A percentile compares a stretch with the other conserved stretches of the same genome.
phyloP scores from a whole-genome alignment of 2,329 filamentous ascomycete genomes.

The Calonectria pseudoturangicola region DNA sequence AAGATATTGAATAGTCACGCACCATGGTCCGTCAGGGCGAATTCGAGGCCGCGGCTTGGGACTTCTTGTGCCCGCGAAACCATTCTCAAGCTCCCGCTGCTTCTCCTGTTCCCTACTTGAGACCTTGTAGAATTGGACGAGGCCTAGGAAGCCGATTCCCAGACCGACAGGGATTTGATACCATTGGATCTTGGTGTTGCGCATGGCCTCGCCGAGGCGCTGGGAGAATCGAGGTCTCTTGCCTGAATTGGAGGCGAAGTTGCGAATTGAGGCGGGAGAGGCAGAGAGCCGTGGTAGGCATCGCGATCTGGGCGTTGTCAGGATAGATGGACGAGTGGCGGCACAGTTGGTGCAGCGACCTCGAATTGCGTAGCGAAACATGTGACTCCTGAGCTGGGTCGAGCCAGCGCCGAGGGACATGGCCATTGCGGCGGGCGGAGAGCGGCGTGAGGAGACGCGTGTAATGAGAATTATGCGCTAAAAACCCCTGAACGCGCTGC shows the following conservation, averaged over 20 bases:
- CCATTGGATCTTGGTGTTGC: constrained; percentile 82
- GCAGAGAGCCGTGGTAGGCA: constrained; percentile 50
- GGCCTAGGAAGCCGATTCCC: constrained; percentile 88
- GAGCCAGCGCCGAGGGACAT: constrained; percentile 60
- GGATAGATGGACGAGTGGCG: constrained; percentile 50
- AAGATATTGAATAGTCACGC: constrained; percentile 49
- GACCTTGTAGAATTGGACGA: constrained; percentile 89
- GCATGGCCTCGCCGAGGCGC: constrained; percentile 69
- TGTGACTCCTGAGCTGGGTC: constrained; percentile 59
- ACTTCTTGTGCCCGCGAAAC: constrained; percentile 62
- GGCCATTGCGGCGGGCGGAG: constrained; percentile 54
- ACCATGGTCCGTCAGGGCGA: constrained; percentile 90
- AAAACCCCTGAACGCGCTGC: constrained; percentile 29
- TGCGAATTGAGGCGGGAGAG: constrained; percentile 53
- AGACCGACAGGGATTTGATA: constrained; percentile 92
- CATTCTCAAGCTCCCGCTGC: constrained; percentile 65
- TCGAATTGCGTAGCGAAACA: constrained; percentile 55
- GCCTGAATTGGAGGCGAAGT: constrained; percentile 62
- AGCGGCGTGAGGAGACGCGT: constrained; percentile 36
- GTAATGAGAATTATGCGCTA: constrained; percentile 37
- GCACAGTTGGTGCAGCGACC: constrained; percentile 56
- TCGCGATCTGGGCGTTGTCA: constrained; percentile 51
- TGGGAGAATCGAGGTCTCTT: constrained; percentile 71
- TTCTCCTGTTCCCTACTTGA: constrained; percentile 73
- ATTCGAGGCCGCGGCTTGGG: constrained; percentile 77